These are phyloP conservation scores for Perkinsus marinus DNA, from an alignment of 169 alveolate species.

Conservation along the genomic window DNA sequence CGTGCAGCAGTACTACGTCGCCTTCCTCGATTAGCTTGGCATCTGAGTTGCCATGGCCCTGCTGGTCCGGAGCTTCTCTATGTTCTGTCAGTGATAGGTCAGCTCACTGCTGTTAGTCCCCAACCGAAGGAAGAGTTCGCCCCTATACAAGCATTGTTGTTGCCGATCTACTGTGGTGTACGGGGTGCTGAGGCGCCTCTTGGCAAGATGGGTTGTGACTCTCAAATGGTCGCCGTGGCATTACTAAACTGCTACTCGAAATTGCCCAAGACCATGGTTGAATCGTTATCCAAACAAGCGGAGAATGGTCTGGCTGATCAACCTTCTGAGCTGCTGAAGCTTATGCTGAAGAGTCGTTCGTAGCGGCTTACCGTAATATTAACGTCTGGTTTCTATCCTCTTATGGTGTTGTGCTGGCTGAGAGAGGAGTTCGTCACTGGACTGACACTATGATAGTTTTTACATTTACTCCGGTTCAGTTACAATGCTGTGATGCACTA, in stretches of 20 bases:
- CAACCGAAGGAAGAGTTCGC: background rate
- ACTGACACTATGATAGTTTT: too few species aligned
- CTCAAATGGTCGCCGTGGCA: background rate
- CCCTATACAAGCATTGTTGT: background rate
- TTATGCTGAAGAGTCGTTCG: background rate
- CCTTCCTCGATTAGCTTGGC: background rate
- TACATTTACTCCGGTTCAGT: too few species aligned
- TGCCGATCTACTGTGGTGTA: background rate
- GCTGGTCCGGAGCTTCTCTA: background rate
- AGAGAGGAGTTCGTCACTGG: too few species aligned
- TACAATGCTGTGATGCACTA: too few species aligned
- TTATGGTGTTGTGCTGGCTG: background rate
- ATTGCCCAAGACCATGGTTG: background rate
- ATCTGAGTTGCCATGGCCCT: background rate
- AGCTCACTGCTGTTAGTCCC: background rate
- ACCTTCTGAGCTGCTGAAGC: background rate
- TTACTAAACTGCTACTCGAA: background rate
- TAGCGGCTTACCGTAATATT: background rate
- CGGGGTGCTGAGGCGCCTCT: background rate
- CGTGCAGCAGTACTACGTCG: background rate
- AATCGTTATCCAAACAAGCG: background rate
- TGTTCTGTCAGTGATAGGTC: background rate
- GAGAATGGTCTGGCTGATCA: background rate
- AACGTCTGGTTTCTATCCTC: background rate
- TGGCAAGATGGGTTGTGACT: background rate